Base-by-base conservation (phyloP, 768 basidiomycete genomes). In the Phlebiopsis gigantea region DNA sequence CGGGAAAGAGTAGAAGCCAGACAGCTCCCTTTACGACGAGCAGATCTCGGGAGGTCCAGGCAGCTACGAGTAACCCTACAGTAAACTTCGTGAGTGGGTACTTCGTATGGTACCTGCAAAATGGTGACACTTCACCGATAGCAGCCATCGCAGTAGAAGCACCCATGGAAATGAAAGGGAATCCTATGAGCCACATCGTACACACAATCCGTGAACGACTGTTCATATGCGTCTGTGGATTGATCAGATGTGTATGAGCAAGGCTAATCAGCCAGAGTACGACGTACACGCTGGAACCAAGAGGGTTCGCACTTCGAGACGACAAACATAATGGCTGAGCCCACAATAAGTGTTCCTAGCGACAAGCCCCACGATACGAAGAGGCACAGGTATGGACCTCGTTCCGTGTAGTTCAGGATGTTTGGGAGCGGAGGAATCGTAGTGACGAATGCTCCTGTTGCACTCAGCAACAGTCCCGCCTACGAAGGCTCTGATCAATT, bases 81-180 rank as follows among this genome's bases (percentile, higher is more conserved):
- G 7, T 8, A n/a, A n/a, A n/a, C n/a, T n/a, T n/a, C n/a, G n/a
- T n/a, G n/a, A n/a, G n/a, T n/a, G n/a, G n/a, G n/a, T n/a, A n/a
- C n/a, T n/a, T n/a, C 6, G 42, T 15, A 24, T 39, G 22, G 45
- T 7, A 5, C 21, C 22, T 21, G 45, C 21, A 24, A 4, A 3
- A 22, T 21, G 26, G 26, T 8, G 15, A 30, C 15, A 29, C 43
- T 46, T 9, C 22, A 55, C 58, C 58, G 14, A 59, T 29, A 10
- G 58, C 52, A 8, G 41, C 41, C 42, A 55, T 34, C 5, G 46
- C 24, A 2, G 39, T 55, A 4, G 58, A 48, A 7, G 54, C 39
- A n/a, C 53, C 52, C 39, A 59, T 55, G 19, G 53, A 59, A 8
- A 55, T 12, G 34, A 54, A 59, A 1, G 57, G 57, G 45, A 55